Evolutionary conservation across 2,329 filamentous ascomycete species (phyloP).

Genomic region (Nannizziopsis barbatae): DNA sequence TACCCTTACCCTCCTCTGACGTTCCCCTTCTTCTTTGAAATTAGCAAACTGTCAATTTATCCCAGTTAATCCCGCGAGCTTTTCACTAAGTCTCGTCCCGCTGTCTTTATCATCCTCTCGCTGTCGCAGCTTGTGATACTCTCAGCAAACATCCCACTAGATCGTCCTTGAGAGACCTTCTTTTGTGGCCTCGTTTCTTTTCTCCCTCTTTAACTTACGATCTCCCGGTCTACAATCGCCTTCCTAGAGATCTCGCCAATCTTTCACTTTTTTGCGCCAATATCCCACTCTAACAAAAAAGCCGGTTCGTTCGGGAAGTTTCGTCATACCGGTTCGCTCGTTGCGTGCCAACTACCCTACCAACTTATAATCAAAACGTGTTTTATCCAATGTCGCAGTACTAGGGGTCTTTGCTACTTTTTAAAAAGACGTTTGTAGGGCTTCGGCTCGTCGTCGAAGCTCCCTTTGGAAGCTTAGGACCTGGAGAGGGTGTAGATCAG

Average conservation of each 20-base stretch:
- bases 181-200: background rate
- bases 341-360: background rate
- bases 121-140: background rate
- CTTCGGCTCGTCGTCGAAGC: constrained; percentile 33
- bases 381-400: constrained; percentile 29
- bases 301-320: background rate
- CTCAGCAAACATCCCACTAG: background rate
- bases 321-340: background rate
- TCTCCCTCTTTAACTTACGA: too few species aligned
- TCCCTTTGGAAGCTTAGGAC: constrained; percentile 25
- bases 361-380: background rate
- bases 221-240: too few species aligned
- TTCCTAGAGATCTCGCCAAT: background rate
- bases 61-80: constrained; percentile 32
- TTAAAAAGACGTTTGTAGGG: constrained; percentile 23
- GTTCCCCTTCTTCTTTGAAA: constrained; percentile 4
- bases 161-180: background rate
- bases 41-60: too few species aligned
- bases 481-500: constrained; percentile 34
- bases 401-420: constrained; percentile 25
- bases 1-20: constrained; percentile 5
- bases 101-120: constrained; percentile 14
- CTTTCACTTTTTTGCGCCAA: background rate
- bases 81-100: constrained; percentile 44
- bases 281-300: background rate